Conservation (phyloP, 2,329 filamentous ascomycete species). For the Huntiella savannae region DNA sequence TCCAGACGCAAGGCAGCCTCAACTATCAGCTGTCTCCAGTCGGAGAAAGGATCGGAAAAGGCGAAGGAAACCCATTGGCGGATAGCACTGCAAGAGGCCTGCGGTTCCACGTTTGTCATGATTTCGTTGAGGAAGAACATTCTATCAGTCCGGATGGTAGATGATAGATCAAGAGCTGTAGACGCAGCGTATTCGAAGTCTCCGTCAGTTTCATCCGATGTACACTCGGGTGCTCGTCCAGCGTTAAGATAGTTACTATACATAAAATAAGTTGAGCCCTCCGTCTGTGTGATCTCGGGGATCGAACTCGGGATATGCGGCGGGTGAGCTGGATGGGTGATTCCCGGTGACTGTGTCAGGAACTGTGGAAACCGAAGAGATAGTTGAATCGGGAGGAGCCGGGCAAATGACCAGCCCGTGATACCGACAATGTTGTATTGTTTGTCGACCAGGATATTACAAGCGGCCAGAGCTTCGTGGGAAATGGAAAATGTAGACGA, state of each 20-base stretch:
- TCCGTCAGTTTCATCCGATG: neutral
- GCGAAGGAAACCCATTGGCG: conserved; percentile 10
- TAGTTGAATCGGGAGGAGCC: conserved; percentile 6
- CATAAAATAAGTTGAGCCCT: too few relatives aligned
- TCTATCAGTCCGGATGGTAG: conserved; percentile 3
- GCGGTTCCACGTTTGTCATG: conserved; percentile 66
- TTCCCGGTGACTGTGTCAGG: conserved; percentile 1
- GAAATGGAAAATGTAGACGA: conserved; percentile 8
- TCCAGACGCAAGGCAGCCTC: conserved; percentile 5
- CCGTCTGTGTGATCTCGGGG: too few relatives aligned
- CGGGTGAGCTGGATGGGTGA: neutral
- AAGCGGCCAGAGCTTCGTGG: conserved; percentile 6
- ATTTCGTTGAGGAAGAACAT: conserved; percentile 51
- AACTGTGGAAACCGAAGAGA: conserved; percentile 8
- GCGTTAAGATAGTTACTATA: too few relatives aligned
- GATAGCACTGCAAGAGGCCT: conserved; percentile 3
- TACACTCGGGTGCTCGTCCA: too few relatives aligned
- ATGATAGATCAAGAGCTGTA: neutral
- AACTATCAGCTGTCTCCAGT: conserved; percentile 8
- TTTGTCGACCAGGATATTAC: conserved; percentile 8
- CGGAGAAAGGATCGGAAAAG: conserved; percentile 2
- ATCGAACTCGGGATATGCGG: neutral
- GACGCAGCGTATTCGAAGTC: neutral
- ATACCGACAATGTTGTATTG: conserved; percentile 7
- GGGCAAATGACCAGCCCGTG: conserved; percentile 8